Base-by-base conservation (phyloP, 192 early-diverging fungal species). In the Gonapodya sp. region DNA sequence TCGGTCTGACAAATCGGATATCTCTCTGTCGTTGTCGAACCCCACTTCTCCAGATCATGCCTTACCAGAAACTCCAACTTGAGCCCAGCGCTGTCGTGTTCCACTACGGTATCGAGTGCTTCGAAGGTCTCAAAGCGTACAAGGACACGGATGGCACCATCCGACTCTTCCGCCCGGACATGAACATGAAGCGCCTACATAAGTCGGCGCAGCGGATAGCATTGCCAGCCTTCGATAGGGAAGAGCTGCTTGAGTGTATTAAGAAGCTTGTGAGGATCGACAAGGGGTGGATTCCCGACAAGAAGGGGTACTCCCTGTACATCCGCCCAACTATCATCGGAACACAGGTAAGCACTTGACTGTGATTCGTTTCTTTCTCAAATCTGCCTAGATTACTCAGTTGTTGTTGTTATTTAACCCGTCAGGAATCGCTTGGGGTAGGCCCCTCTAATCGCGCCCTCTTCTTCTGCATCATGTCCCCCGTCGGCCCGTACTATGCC, bases 401-500 rank as follows among this genome's bases (percentile, higher is more conserved):
- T 78, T 81, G 73, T 2, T 35, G 35, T 75, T 37, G 78, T 0
- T 72, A 34, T 89, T 79, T 87, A 87, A 1, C 0, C 0, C 73
- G 1, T 64, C 36, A 77, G 75, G 75, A 77, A 77, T 34, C 73
- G 35, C 82, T 93, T 64, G 96, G 96, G 82, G 96, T 98, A 35
- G 94, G 94, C 79, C 86, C 92, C 31, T 93, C 93, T 75, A 90
- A 91, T 83, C 87, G 88, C 75, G 93, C 96, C 33, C 86, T 94
- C 81, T 85, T 97, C 78, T 98, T 94, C 81, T 91, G 95, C 24
- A 98, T 98, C 84, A 91, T 89, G 73, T 96, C 93, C 31, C 97
- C 97, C 18, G 95, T 95, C 34, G 97, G 97, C 18, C 97, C 97
- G 36, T 98, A 98, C 87, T 98, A 95, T 89, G 93, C 93, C 84